These are phyloP conservation scores for Aspergillus nidulans DNA, from an alignment of 495 filamentous ascomycete genomes.

Conservation along the genomic window DNA sequence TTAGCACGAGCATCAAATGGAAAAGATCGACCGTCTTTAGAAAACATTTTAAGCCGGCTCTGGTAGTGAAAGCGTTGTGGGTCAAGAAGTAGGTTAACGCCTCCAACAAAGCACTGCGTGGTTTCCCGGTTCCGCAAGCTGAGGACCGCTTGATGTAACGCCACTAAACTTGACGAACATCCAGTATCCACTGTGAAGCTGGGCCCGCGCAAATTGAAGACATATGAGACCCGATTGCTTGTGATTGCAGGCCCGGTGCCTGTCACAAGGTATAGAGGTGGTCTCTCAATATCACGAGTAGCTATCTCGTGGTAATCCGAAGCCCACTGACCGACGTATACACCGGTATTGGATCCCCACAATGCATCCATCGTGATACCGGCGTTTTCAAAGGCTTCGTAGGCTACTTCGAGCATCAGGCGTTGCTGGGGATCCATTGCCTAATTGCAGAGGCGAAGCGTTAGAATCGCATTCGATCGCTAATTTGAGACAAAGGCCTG, in stretches of 20 bases:
- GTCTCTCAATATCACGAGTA: conserved; percentile 25
- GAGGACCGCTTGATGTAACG: conserved; percentile 47
- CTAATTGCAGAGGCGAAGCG: neutral
- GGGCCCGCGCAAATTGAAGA: conserved; percentile 40
- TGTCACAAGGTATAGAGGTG: conserved; percentile 31
- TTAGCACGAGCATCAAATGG: conserved; percentile 12
- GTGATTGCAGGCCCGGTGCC: conserved; percentile 33
- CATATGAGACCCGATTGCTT: conserved; percentile 42
- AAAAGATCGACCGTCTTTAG: conserved; percentile 10
- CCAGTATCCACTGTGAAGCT: conserved; percentile 48
- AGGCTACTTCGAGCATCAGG: conserved; percentile 55
- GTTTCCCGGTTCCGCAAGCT: conserved; percentile 39
- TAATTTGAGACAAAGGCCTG: neutral
- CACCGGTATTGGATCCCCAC: conserved; percentile 44
- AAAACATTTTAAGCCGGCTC: conserved; percentile 11
- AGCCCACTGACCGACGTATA: conserved; percentile 39
- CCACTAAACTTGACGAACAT: conserved; percentile 48
- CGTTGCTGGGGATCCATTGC: conserved; percentile 48
- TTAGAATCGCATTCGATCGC: neutral
- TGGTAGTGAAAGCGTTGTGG: conserved; percentile 8
- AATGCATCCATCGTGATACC: conserved; percentile 30
- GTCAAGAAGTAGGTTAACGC: conserved; percentile 32
- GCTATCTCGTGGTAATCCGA: conserved; percentile 30
- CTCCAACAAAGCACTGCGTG: conserved; percentile 32
- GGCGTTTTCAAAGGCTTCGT: conserved; percentile 53